A percentile compares a stretch with the other conserved stretches of the same genome.
Conservation (phyloP, 2,329 filamentous ascomycete genomes). For the Epichloe sibirici region DNA sequence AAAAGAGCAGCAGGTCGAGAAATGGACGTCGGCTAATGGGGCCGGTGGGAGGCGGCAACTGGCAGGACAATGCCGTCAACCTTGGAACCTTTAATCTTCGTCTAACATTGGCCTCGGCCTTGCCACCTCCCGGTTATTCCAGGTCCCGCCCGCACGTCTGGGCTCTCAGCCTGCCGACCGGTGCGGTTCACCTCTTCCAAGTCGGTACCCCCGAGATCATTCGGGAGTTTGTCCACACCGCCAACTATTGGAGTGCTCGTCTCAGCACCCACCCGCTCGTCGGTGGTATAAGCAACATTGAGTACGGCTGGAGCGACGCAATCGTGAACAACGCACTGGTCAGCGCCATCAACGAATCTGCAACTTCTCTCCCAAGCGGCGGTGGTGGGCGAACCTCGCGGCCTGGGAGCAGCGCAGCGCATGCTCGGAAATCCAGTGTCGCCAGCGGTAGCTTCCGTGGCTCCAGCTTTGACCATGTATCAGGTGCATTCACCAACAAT, state of each 20-base stretch:
- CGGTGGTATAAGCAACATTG: slow-evolving; percentile 90
- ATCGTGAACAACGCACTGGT: slow-evolving; percentile 56
- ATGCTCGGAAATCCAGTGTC: slow-evolving; percentile 30
- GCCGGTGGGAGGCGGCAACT: slow-evolving; percentile 89
- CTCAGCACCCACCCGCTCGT: slow-evolving; percentile 87
- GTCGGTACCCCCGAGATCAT: slow-evolving; percentile 91
- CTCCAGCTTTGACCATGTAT: slow-evolving; percentile 49
- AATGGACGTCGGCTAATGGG: slow-evolving; percentile 37
- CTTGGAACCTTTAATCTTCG: slow-evolving; percentile 78
- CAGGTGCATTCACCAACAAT: slow-evolving; percentile 39
- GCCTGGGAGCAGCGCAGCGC: slow-evolving; percentile 37
- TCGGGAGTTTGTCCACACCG: slow-evolving; percentile 84
- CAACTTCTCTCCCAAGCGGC: slow-evolving; percentile 17
- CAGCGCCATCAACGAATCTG: slow-evolving; percentile 37
- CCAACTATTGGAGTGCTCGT: slow-evolving; percentile 95
- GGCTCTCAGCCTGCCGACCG: slow-evolving; percentile 82
- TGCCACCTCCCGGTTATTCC: slow-evolving; percentile 87
- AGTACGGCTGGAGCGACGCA: slow-evolving; percentile 89
- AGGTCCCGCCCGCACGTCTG: slow-evolving; percentile 84
- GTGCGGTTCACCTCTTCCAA: slow-evolving; percentile 95
- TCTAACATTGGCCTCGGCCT: slow-evolving; percentile 80
- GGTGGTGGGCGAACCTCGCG: slow-evolving; percentile 27
- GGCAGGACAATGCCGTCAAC: slow-evolving; percentile 91
- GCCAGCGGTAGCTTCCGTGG: slow-evolving; percentile 40
- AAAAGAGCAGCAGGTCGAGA: slow-evolving; percentile 50